Percentiles rank a stretch among this genome's conserved stretches.
These are phyloP conservation scores for Ruellia speciosa DNA, from an alignment of 305 asterid species.

Conservation along the genomic window DNA sequence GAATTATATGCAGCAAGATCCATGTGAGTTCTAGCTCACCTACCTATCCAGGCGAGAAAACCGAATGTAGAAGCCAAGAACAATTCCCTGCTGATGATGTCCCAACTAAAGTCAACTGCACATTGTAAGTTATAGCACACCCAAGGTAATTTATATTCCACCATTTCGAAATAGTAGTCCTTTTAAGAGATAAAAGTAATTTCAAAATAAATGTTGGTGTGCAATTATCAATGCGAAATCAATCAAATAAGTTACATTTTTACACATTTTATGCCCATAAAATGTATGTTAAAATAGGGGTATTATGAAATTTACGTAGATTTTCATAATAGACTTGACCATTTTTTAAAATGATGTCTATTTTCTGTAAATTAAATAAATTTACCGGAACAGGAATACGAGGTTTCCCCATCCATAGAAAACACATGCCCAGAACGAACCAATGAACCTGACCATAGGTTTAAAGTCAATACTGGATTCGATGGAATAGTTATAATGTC, in stretches of 20 bases:
- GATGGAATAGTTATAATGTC: neutral
- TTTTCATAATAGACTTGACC: too few species aligned
- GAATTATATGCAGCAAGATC: too few species aligned
- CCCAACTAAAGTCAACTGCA: constrained; percentile 39
- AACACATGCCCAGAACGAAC: constrained; percentile 70
- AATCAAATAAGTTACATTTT: neutral
- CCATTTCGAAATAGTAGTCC: too few species aligned
- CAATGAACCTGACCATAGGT: constrained; percentile 52
- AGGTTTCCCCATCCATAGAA: constrained; percentile 97
- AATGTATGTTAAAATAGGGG: too few species aligned
- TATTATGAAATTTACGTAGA: too few species aligned
- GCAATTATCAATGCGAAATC: neutral
- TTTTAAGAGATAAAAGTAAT: too few species aligned
- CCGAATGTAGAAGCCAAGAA: constrained; percentile 64
- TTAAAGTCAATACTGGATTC: neutral
- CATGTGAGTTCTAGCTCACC: too few species aligned
- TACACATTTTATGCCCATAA: too few species aligned
- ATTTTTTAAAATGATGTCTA: too few species aligned
- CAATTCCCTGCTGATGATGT: constrained; percentile 61
- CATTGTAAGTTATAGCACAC: too few species aligned
- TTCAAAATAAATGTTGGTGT: too few species aligned
- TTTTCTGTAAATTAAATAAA: neutral
- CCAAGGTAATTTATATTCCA: too few species aligned
- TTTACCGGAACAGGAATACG: constrained; percentile 66
- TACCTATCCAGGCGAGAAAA: constrained; percentile 71